Conservation (phyloP, 345 rosid species). For the Sonneratia alba region DNA sequence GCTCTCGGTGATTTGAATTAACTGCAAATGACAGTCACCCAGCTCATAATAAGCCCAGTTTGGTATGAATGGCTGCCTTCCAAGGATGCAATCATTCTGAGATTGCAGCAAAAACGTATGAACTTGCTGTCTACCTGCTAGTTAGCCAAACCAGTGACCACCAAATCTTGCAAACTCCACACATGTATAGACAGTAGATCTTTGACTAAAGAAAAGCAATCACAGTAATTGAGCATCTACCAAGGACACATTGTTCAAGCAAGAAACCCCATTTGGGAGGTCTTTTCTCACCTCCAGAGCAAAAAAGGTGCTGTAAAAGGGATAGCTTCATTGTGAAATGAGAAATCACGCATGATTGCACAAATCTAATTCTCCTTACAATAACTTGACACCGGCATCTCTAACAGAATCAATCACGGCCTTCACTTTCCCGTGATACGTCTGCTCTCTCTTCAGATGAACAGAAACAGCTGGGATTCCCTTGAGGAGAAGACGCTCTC, state of each 20-base stretch:
- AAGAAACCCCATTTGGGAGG: neutral
- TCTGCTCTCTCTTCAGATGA: conserved; percentile 56
- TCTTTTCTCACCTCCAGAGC: neutral
- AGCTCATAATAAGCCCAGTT: too few relatives aligned
- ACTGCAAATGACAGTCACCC: too few relatives aligned
- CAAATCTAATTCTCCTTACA: conserved; percentile 14
- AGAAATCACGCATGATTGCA: neutral
- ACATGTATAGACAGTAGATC: neutral
- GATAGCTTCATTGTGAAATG: neutral
- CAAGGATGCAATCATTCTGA: neutral
- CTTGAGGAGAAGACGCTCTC: conserved; percentile 56
- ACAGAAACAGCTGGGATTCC: conserved; percentile 65
- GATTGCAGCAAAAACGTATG: neutral
- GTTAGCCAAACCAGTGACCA: neutral
- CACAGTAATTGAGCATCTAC: neutral
- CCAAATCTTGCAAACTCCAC: neutral
- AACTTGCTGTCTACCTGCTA: neutral
- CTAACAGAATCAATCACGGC: conserved; percentile 71
- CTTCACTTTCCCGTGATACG: conserved; percentile 82
- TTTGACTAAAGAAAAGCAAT: neutral
- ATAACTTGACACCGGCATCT: conserved; percentile 56
- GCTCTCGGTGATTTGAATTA: too few relatives aligned
- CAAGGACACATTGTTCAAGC: neutral
- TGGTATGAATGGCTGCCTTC: too few relatives aligned
- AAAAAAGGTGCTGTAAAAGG: neutral